phyloP scores from a whole-genome alignment of 495 filamentous ascomycete genomes.

The Rostrohypoxylon terebratum region DNA sequence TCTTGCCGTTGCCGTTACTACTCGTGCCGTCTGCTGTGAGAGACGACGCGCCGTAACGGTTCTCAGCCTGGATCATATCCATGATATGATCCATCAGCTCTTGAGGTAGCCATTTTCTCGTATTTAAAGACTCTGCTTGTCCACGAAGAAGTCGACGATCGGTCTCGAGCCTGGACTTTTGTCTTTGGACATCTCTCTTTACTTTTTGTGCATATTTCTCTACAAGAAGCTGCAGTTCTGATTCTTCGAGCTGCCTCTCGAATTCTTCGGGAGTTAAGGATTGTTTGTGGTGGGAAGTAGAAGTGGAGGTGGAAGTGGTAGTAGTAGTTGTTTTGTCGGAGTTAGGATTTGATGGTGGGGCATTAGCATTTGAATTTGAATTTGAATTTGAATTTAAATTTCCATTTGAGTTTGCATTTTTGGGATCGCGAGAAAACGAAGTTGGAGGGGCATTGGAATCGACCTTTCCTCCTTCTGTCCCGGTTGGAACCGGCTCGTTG shows the following conservation, averaged over 20 bases:
- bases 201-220: constrained; percentile 82
- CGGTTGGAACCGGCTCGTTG: constrained; percentile 46
- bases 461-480: constrained; percentile 28
- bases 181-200: constrained; percentile 73
- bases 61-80: constrained; percentile 66
- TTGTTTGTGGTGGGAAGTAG: constrained; percentile 60
- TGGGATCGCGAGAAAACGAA: constrained; percentile 46
- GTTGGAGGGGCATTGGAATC: constrained; percentile 48
- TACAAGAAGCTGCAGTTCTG: constrained; percentile 82
- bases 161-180: constrained; percentile 77
- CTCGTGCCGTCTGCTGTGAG: constrained; percentile 53
- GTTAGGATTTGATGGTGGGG: constrained; percentile 51
- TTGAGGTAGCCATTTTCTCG: constrained; percentile 80
- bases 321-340: constrained; percentile 47
- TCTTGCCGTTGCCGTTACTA: constrained; percentile 54
- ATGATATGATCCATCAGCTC: constrained; percentile 83
- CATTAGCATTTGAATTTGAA: constrained; percentile 3
- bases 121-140: constrained; percentile 75
- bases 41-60: constrained; percentile 61
- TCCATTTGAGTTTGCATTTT: too few species aligned
- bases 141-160: constrained; percentile 80
- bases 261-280: constrained; percentile 82
- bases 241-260: constrained; percentile 82
- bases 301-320: too few species aligned
- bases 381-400: too few species aligned